These are phyloP conservation scores for Fusarium decemcellulare DNA, from an alignment of 2,329 filamentous ascomycete species.

Conservation along the genomic window DNA sequence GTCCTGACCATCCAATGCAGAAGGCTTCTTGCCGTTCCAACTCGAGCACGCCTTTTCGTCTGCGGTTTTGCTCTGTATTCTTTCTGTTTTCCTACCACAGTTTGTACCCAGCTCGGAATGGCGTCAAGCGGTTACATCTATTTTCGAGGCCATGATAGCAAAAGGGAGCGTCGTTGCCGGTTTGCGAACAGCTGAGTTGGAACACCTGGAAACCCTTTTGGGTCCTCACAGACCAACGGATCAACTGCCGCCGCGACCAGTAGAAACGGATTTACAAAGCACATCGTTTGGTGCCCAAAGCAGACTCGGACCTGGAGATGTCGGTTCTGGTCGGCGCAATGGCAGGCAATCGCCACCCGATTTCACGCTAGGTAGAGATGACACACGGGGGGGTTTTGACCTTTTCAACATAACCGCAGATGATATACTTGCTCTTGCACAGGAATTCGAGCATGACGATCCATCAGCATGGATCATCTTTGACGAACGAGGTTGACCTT, in stretches of 20 bases:
- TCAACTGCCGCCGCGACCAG: neutral
- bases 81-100: neutral
- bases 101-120: neutral
- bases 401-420: neutral
- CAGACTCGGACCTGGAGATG: neutral
- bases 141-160: neutral
- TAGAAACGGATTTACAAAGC: neutral
- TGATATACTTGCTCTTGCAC: conserved; percentile 1
- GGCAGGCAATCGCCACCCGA: neutral
- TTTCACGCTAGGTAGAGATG: neutral
- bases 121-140: neutral
- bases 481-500: neutral
- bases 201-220: neutral
- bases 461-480: neutral
- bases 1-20: neutral
- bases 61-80: neutral
- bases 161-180: neutral
- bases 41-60: neutral
- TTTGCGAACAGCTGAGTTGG: neutral
- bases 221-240: neutral
- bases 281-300: neutral
- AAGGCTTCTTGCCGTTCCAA: neutral
- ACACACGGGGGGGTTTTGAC: neutral
- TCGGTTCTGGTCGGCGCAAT: neutral
- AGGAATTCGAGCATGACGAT: neutral